Evolutionary conservation across 2,329 filamentous ascomycete genomes (phyloP).

Genomic region (Gaeumannomyces tritici): DNA sequence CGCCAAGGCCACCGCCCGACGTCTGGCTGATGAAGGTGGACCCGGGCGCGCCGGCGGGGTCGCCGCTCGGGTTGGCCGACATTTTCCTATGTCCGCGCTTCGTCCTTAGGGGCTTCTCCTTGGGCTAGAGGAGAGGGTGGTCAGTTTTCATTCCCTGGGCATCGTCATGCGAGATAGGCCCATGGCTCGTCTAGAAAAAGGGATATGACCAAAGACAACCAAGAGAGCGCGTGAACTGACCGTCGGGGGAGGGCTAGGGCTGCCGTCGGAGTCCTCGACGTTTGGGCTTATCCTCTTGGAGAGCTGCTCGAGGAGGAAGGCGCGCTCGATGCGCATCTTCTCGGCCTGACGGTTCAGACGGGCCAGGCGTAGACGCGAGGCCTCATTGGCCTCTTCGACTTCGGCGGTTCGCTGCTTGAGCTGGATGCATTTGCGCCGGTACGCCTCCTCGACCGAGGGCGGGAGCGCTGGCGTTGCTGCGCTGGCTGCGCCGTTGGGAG

Average conservation of each 20-base stretch:
- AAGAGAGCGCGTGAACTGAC: slow-evolving; percentile 36
- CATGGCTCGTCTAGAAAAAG: background rate
- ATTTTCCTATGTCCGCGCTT: slow-evolving; percentile 63
- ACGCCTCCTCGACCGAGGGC: slow-evolving; percentile 89
- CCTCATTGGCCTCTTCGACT: slow-evolving; percentile 85
- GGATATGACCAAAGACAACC: background rate
- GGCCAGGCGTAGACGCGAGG: slow-evolving; percentile 66
- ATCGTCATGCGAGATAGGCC: background rate
- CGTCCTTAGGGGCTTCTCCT: slow-evolving; percentile 66
- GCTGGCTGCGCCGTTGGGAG: slow-evolving; percentile 16
- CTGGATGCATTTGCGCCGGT: slow-evolving; percentile 92
- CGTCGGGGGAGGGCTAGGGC: slow-evolving; percentile 70
- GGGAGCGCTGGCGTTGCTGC: slow-evolving; percentile 55
- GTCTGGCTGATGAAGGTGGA: slow-evolving; percentile 38
- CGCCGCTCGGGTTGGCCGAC: slow-evolving; percentile 33
- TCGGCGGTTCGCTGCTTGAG: slow-evolving; percentile 86
- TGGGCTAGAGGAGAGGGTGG: slow-evolving; percentile 43
- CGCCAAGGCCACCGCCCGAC: slow-evolving; percentile 12
- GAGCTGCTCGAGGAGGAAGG: slow-evolving; percentile 64
- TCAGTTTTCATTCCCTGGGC: background rate
- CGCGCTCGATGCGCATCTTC: slow-evolving; percentile 82
- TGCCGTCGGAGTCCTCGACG: slow-evolving; percentile 70
- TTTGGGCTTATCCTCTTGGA: slow-evolving; percentile 65
- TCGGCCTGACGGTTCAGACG: slow-evolving; percentile 79
- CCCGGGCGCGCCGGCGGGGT: slow-evolving; percentile 24